Conservation (phyloP, 2,329 filamentous ascomycete species). For the Tolypocladium ovalisporum region DNA sequence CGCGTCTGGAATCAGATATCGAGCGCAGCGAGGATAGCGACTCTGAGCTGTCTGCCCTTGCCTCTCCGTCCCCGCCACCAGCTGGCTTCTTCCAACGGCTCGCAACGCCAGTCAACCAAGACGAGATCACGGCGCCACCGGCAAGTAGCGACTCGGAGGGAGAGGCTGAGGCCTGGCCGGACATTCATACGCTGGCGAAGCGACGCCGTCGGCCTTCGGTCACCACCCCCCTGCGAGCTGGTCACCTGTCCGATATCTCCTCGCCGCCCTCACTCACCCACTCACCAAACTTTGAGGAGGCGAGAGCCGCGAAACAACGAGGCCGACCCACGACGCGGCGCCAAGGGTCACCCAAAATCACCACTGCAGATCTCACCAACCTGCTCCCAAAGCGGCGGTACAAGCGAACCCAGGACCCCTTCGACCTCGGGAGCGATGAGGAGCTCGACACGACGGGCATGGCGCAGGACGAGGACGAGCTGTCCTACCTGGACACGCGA, state of each 20-base stretch:
- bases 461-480: conserved; percentile 44
- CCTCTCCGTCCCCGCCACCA: conserved; percentile 22
- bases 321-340: conserved; percentile 19
- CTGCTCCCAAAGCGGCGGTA: conserved; percentile 42
- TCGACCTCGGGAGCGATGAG: conserved; percentile 32
- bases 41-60: conserved; percentile 25
- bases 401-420: conserved; percentile 25
- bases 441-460: conserved; percentile 38
- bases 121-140: conserved; percentile 43
- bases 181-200: conserved; percentile 38
- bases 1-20: conserved; percentile 15
- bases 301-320: conserved; percentile 13
- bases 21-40: conserved; percentile 19
- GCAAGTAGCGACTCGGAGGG: conserved; percentile 39
- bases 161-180: conserved; percentile 37
- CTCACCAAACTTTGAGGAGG: conserved; percentile 43
- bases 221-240: conserved; percentile 25
- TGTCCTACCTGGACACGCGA: conserved; percentile 32
- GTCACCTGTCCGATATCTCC: conserved; percentile 41
- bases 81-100: conserved; percentile 16
- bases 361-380: conserved; percentile 42
- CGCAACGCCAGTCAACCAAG: conserved; percentile 33
- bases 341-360: conserved; percentile 31
- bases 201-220: conserved; percentile 28
- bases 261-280: conserved; percentile 57